phyloP scores from a whole-genome alignment of 2,329 filamentous ascomycete species.

The Penicillium hordei region DNA sequence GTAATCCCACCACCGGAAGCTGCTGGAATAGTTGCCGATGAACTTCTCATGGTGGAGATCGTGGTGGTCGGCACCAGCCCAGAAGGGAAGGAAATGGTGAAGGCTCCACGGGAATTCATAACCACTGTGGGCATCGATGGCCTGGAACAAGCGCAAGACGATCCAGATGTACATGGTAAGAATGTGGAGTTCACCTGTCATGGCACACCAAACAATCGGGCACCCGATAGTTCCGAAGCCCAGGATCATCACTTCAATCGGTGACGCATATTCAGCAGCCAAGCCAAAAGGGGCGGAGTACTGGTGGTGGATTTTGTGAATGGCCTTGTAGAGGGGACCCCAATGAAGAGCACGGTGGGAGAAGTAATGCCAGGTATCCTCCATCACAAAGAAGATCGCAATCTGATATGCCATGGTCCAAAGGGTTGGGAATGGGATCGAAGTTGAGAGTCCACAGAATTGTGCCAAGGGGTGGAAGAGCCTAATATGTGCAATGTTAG shows the following conservation, averaged over 20 bases:
- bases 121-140: constrained; percentile 94
- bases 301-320: constrained; percentile 99
- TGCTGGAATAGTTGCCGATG: constrained; percentile 95
- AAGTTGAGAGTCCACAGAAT: constrained; percentile 83
- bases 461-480: constrained; percentile 96
- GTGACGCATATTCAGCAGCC: constrained; percentile 95
- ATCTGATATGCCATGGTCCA: constrained; percentile 91
- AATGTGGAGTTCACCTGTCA: constrained; percentile 88
- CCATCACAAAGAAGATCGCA: constrained; percentile 87
- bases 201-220: constrained; percentile 77
- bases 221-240: constrained; percentile 80
- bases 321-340: constrained; percentile 89
- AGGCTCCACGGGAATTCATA: constrained; percentile 99
- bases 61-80: constrained; percentile 96
- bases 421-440: constrained; percentile 81
- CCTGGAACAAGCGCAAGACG: constrained; percentile 86
- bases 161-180: constrained; percentile 99
- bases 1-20: constrained; percentile 99
- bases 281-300: constrained; percentile 97
- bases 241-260: constrained; percentile 93
- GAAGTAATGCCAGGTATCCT: constrained; percentile 99
- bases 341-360: constrained; percentile 90
- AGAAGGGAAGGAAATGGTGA: constrained; percentile 94
- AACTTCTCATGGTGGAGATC: constrained; percentile 98
- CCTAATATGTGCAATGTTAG: constrained; percentile 35